Conservation (phyloP, 1,139 yeast species). For the Blastobotrys serpentis region DNA sequence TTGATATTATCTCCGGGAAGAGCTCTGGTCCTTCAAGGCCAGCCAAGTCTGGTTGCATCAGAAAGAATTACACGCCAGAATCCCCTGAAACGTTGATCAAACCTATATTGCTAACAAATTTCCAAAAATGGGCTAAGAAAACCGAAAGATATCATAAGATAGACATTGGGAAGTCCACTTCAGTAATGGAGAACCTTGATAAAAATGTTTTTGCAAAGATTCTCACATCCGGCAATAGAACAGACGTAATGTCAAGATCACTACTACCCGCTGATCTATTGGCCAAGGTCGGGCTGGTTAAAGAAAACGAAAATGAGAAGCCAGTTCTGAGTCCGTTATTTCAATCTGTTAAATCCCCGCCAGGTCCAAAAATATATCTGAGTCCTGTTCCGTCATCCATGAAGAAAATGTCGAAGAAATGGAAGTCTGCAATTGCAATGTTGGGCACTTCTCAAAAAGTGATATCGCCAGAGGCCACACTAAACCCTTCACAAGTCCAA, state of each 20-base stretch:
- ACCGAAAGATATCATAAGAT: slow-evolving; percentile 1
- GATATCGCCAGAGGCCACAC: neutral
- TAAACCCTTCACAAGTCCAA: neutral
- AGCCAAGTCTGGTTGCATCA: neutral
- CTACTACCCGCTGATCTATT: slow-evolving; percentile 32
- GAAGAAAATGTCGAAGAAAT: slow-evolving; percentile 7
- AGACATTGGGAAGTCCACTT: neutral
- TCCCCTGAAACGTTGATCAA: slow-evolving; percentile 17
- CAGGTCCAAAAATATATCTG: slow-evolving; percentile 20
- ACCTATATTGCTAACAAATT: slow-evolving; percentile 26
- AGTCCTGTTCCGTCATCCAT: slow-evolving; percentile 15
- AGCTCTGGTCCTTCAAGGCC: neutral
- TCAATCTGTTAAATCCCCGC: neutral
- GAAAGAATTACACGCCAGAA: slow-evolving; percentile 11
- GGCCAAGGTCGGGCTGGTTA: slow-evolving; percentile 30
- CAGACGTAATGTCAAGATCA: slow-evolving; percentile 30
- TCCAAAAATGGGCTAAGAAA: slow-evolving; percentile 23
- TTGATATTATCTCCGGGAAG: slow-evolving; percentile 5
- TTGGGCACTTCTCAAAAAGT: slow-evolving; percentile 5
- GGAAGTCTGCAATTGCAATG: slow-evolving; percentile 2
- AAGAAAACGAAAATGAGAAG: slow-evolving; percentile 4
- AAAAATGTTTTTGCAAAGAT: slow-evolving; percentile 33
- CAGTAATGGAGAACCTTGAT: slow-evolving; percentile 18
- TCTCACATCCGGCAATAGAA: slow-evolving; percentile 33
- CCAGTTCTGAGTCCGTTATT: slow-evolving; percentile 16